Evolutionary conservation across 768 basidiomycete species (phyloP).

Genomic region (Lactarius vividus): DNA sequence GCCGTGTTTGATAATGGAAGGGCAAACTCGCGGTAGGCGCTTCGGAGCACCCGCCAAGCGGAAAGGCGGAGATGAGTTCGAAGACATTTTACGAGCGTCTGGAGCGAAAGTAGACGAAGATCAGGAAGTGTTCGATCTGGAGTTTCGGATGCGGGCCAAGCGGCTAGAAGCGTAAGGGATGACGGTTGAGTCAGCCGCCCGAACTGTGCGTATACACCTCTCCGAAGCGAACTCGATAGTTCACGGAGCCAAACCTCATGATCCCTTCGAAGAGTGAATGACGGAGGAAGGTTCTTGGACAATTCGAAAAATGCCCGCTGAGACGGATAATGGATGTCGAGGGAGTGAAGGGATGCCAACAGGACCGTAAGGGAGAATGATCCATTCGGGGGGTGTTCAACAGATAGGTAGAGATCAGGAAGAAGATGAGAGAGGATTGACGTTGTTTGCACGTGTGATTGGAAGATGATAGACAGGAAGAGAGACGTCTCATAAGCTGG

Average conservation of each 20-base stretch:
- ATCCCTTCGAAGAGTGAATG: conserved; percentile 40
- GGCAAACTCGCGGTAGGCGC: conserved; percentile 24
- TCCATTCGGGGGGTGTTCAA: conserved; percentile 29
- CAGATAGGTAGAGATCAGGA: conserved; percentile 43
- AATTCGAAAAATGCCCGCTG: conserved; percentile 55
- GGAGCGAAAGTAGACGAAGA: conserved; percentile 18
- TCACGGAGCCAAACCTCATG: conserved; percentile 50
- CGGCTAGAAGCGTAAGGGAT: conserved; percentile 5
- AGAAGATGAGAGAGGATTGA: conserved; percentile 62
- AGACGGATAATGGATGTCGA: conserved; percentile 60
- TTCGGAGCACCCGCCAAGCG: conserved; percentile 22
- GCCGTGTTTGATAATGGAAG: conserved; percentile 12
- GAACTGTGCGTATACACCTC: conserved; percentile 16
- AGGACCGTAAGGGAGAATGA: conserved; percentile 38
- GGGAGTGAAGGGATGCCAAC: conserved; percentile 55
- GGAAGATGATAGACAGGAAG: conserved; percentile 60
- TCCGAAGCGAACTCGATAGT: conserved; percentile 48
- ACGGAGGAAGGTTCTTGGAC: conserved; percentile 40
- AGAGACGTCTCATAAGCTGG: conserved; percentile 75
- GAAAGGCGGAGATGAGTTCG: conserved; percentile 20
- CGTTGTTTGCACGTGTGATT: conserved; percentile 56
- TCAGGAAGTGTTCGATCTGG: conserved; percentile 9
- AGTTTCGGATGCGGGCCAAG: neutral
- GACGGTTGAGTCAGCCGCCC: conserved; percentile 11
- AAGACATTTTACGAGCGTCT: conserved; percentile 15